Evolutionary conservation across 495 filamentous ascomycete species (phyloP), one percentile per base, ranked within the genome.

Genomic region (Aspergillus kassunensis): DNA sequence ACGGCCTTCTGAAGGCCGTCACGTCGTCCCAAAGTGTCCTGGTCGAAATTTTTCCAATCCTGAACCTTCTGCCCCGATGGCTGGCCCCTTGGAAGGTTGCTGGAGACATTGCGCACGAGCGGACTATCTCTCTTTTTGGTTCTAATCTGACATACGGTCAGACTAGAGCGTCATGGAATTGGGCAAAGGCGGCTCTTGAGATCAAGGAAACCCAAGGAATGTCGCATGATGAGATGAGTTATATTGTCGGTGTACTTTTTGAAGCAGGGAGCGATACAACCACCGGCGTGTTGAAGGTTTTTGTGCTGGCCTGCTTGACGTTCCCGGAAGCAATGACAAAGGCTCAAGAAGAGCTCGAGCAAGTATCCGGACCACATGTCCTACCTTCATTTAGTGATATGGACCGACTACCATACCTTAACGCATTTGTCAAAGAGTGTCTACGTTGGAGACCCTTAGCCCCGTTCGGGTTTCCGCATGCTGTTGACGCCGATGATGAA

Each of bases 331-430:
- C 72, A 0, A 75, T 78, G 34, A 52, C 57, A 25, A 77, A 71
- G 34, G 80, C 79, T 1, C 80, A 81, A 50, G 71, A 66, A 5
- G 81, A 86, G 54, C 62, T 66, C 13, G 63, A 68, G 19, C 36
- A 47, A 4, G 60, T 67, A 15, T 35, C 64, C 13, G 61, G 63
- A 1, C 35, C 56, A 1, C 18, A 43, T 16, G 18, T 18, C 6
- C 18, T 43, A 6, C 40, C 40, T 2, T 7, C 11, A 10, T 27
- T 43, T 15, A 9, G 24, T 6, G 40, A 43, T 15, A 15, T 43
- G 5, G 11, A 11, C 10, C 20, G 24, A n/a, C 25, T 43, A n/a
- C 40, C 40, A 7, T 23, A 23, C 20, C 9, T 43, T 2, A 11
- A 6, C 20, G 40, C 40, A 18, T 10, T 23, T 3, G 15, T 27